Evolutionary conservation across 2,329 filamentous ascomycete genomes (phyloP), one percentile per base, ranked within the genome.

Genomic region (Coniochaeta sp.): DNA sequence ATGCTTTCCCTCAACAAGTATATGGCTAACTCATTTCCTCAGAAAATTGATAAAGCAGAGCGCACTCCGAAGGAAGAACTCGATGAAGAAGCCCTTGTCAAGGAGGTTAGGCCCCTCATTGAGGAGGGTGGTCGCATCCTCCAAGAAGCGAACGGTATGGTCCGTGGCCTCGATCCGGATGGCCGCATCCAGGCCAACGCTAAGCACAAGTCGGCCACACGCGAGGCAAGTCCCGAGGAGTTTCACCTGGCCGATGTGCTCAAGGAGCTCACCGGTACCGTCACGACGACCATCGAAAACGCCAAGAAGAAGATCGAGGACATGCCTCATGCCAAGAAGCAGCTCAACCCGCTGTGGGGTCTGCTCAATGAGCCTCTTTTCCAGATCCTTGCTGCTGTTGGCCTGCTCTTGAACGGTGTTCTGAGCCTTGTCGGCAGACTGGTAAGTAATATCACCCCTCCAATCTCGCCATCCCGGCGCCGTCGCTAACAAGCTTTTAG

Each of bases 261-360:
- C 66, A 96, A 96, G 79, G 91, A 91, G 76, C 81, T 96, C 61
- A 93, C 92, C 0, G 88, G 88, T 22, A 88, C 85, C 28, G 89
- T 97, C 24, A 88, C 89, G 55, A 86, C 88, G 68, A 91, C 88
- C 26, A 93, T 97, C 66, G 92, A 97, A 70, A 87, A 89, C 64
- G 89, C 90, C 28, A 95, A 93, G 85, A 90, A 89, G 78, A 97
- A 90, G 79, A 89, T 96, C 62, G 86, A 89, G 69, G 89, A 90
- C 70, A 95, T 96, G 90, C 92, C 93, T 6, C 89, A 96, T 66
- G 93, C 91, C 50, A 96, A 96, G 88, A 93, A 96, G 82, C 88
- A 93, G 79, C 82, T 96, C 62, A 96, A 93, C 77, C 92, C 93
- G 12, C 85, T 97, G 32, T 96, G 92, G 91, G 86, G 80, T 32